Conservation (phyloP, 345 rosid genomes). For the Moringa oleifera region DNA sequence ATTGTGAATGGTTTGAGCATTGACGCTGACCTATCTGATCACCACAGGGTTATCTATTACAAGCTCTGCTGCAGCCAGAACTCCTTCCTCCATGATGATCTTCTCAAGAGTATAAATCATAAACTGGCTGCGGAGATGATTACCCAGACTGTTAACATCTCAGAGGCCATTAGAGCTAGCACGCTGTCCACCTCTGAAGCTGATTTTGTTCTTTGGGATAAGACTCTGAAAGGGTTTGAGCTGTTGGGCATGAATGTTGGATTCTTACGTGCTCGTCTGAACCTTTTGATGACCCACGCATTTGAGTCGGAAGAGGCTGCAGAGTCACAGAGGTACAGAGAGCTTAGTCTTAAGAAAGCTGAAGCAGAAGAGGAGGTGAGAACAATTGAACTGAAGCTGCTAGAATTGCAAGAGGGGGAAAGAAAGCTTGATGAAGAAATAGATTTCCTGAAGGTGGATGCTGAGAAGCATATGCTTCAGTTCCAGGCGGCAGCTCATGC, state of each 20-base stretch:
- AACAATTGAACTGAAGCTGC: slow-evolving; percentile 19
- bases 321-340: neutral
- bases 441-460: neutral
- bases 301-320: neutral
- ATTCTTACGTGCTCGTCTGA: slow-evolving; percentile 21
- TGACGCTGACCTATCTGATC: slow-evolving; percentile 24
- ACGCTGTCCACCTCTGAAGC: slow-evolving; percentile 15
- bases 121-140: slow-evolving; percentile 28
- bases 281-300: neutral
- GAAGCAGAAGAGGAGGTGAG: slow-evolving; percentile 13
- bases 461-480: neutral
- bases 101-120: slow-evolving; percentile 27
- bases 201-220: slow-evolving; percentile 24
- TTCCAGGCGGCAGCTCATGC: neutral
- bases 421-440: slow-evolving; percentile 16
- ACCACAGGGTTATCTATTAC: slow-evolving; percentile 29
- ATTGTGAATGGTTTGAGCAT: slow-evolving; percentile 28
- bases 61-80: slow-evolving; percentile 37
- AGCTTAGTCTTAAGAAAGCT: slow-evolving; percentile 18
- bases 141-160: slow-evolving; percentile 22
- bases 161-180: slow-evolving; percentile 41
- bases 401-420: slow-evolving; percentile 12
- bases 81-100: slow-evolving; percentile 27
- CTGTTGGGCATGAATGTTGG: slow-evolving; percentile 35
- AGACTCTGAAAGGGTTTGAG: slow-evolving; percentile 28